Conservation (phyloP, 2,329 filamentous ascomycete species). For the Colletotrichum brevisporum region DNA sequence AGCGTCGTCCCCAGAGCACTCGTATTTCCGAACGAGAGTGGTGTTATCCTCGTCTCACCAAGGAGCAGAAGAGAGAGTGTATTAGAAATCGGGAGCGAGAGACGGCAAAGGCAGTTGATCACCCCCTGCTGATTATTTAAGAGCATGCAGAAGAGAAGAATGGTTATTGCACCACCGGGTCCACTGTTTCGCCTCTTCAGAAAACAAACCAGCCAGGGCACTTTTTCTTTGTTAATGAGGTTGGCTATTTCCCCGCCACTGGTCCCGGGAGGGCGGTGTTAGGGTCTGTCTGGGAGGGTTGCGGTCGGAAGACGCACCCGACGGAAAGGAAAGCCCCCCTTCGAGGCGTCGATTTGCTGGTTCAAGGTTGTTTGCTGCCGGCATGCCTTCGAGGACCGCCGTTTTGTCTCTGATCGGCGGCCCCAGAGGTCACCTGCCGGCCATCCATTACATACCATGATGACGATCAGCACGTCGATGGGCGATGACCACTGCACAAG, state of each 20-base stretch:
- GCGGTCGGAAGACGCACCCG: conserved; percentile 13
- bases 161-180: conserved; percentile 26
- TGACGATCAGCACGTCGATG: not conserved
- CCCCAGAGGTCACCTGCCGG: too few relatives aligned
- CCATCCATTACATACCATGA: not conserved
- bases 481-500: not conserved
- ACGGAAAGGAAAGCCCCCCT: not conserved
- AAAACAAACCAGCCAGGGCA: not conserved
- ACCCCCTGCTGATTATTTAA: conserved; percentile 10
- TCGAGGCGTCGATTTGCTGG: not conserved
- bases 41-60: not conserved
- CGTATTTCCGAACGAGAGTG: conserved; percentile 1
- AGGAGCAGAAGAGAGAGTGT: not conserved
- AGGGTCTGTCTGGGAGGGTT: conserved; percentile 3
- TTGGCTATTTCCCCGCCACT: conserved; percentile 5
- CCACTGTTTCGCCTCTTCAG: conserved; percentile 28
- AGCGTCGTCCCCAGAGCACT: not conserved
- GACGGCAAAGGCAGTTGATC: not conserved
- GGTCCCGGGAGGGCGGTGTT: conserved; percentile 7
- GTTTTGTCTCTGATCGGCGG: too few relatives aligned
- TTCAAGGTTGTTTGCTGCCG: not conserved
- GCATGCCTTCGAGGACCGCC: not conserved
- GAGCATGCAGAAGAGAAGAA: not conserved
- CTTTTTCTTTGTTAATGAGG: conserved; percentile 16
- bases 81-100: conserved; percentile 10